Percentiles rank a stretch among this genome's conserved stretches.
phyloP scores from a whole-genome alignment of 768 basidiomycete species.

The Lentinula sp. region DNA sequence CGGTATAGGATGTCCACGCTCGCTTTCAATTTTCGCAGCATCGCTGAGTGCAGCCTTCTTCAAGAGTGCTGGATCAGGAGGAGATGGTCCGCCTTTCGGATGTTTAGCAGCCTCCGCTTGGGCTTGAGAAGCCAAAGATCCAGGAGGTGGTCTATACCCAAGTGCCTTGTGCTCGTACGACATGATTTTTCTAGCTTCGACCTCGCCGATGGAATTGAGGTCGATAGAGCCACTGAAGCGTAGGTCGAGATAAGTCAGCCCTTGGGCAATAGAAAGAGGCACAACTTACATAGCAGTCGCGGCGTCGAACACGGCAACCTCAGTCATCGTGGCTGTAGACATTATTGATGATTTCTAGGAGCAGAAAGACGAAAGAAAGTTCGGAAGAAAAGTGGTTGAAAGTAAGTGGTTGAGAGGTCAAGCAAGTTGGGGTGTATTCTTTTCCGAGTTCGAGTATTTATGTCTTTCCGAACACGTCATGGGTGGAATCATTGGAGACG shows the following conservation, averaged over 20 bases:
- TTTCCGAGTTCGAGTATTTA: neutral
- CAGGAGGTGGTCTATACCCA: conserved; percentile 27
- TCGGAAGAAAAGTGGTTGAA: neutral
- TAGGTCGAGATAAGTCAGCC: neutral
- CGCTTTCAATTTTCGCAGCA: conserved; percentile 10
- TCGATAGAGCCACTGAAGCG: conserved; percentile 5
- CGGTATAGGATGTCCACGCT: conserved; percentile 6
- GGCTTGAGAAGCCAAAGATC: conserved; percentile 26
- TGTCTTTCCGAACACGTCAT: neutral
- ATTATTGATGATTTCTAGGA: conserved; percentile 2
- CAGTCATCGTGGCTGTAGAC: conserved; percentile 9
- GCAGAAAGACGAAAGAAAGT: conserved; percentile 3
- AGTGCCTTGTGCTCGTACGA: conserved; percentile 29
- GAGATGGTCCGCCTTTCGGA: conserved; percentile 10
- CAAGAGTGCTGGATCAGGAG: neutral
- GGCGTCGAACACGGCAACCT: conserved; percentile 4
- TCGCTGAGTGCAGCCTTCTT: conserved; percentile 10
- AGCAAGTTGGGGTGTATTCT: neutral
- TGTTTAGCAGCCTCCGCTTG: conserved; percentile 27
- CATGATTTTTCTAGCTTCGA: conserved; percentile 26
- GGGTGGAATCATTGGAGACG: neutral
- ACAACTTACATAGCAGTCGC: neutral
- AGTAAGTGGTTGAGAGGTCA: neutral
- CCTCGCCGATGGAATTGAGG: conserved; percentile 8
- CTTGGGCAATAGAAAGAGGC: neutral